Base-by-base conservation (phyloP, 202 grass and related monocot genomes). In the Sporobolus alterniflorus region DNA sequence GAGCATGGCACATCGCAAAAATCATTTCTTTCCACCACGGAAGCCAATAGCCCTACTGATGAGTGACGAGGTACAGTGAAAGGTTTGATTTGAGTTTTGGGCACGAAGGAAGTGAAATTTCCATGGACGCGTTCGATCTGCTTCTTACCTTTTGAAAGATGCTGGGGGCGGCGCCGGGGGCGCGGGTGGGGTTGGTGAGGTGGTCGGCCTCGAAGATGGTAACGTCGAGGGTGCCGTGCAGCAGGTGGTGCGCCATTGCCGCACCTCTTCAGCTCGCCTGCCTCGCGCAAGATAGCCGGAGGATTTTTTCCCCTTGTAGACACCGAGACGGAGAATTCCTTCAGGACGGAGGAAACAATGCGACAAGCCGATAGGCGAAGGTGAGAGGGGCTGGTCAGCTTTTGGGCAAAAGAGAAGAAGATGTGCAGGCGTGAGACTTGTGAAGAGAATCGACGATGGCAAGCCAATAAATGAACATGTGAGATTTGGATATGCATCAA, bases 91-190 rank as follows among this genome's bases (percentile, higher is more conserved):
- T 74, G 32, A n/a, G n/a, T n/a, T n/a, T n/a, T n/a, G n/a, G n/a
- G n/a, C n/a, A n/a, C n/a, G n/a, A n/a, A n/a, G n/a, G n/a, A n/a
- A 26, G 55, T 21, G 28, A 25, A 15, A 26, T 21, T n/a, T 25
- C 3, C 33, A n/a, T n/a, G n/a, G n/a, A n/a, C n/a, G n/a, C n/a
- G n/a, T n/a, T n/a, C n/a, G n/a, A n/a, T n/a, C n/a, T n/a, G n/a
- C n/a, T n/a, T n/a, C n/a, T 89, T 75, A 98, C 95, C 84, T 82
- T 90, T 68, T 90, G 92, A 49, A 93, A 75, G 82, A 98, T 76
- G 6, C 85, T 72, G 64, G 95, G 92, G 21, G 79, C 90, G 54
- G 60, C 87, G 83, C 88, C 86, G 67, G 83, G 84, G 67, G 47
- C 52, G 12, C 92, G 88, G 77, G 76, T 74, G 34, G 88, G 62